These are phyloP conservation scores for Tieghemostelium lacteum DNA, from an alignment of 78 protist species.

Conservation along the genomic window DNA sequence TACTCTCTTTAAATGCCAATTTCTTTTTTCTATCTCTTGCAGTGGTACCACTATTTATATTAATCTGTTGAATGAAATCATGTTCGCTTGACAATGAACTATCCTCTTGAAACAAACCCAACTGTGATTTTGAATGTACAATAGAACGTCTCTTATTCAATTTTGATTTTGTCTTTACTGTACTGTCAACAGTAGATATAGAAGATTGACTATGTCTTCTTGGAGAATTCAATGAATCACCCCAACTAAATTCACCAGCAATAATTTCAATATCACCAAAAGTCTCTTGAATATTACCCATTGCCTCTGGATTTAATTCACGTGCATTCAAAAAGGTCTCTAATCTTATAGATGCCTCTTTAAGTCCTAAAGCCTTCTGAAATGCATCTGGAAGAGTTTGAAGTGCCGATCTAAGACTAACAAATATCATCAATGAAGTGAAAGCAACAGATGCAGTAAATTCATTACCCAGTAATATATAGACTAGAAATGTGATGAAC, in stretches of 20 bases:
- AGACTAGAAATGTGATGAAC: conserved; percentile 22
- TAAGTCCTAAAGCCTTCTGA: neutral
- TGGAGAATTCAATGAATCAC: neutral
- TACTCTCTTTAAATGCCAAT: neutral
- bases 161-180: too few species aligned
- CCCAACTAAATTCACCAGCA: conserved; percentile 23
- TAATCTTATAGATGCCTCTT: conserved; percentile 10
- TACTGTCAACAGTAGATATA: too few species aligned
- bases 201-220: too few species aligned
- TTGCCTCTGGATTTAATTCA: conserved; percentile 9
- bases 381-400: conserved; percentile 42
- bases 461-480: conserved; percentile 6
- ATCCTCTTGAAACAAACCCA: too few species aligned
- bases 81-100: too few species aligned
- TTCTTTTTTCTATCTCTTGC: too few species aligned
- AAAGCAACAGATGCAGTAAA: conserved; percentile 32
- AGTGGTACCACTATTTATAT: too few species aligned
- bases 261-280: conserved; percentile 10
- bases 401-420: conserved; percentile 42
- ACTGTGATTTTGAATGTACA: too few species aligned
- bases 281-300: neutral
- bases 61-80: too few species aligned
- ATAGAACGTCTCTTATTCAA: too few species aligned
- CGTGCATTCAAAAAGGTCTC: conserved; percentile 11
- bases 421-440: conserved; percentile 25